Evolutionary conservation across 192 early-diverging fungal genomes (phyloP), one percentile per base, ranked within the genome.

Genomic region (Allomyces arbusculus): DNA sequence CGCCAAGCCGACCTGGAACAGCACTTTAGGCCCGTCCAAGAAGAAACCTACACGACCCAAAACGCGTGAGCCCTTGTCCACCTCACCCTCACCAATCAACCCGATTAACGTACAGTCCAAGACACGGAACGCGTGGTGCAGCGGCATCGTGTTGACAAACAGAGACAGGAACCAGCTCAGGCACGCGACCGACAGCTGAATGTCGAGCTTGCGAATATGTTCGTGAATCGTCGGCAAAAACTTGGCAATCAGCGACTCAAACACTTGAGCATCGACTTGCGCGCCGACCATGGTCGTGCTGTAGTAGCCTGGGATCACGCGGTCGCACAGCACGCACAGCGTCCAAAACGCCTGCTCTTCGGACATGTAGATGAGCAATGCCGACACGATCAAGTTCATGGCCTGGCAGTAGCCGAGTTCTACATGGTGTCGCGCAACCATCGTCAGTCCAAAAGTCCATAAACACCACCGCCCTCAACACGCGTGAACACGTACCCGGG

Each of bases 401-500:
- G 96, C 94, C 73, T 99, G 96, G 74, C 96, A 99, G 75, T 99
- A 99, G n/a, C 96, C 96, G 23, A 99, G 83, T 72, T 95, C 91
- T 14, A 28, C 26, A 28, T 77, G 82, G 43, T 84, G 1, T 28
- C 26, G 4, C 26, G 26, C 26, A 1, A 28, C 7, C 7, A 40
- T 8, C 33, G 33, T 40, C 7, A 40, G 33, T 8, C 26, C 33
- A 40, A 3, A 40, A 40, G 8, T 40, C 33, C 33, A 8, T 3
- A 40, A 40, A 3, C 33, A 7, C 33, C 4, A 8, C 7, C 4
- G 33, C 33, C 4, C 33, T n/a, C 33, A 40, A 40, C 33, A 7
- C 33, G 8, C 2, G 7, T 40, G n/a, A n/a, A 8, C 33, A 58
- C 50, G 50, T 20, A 58, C 50, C 50, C 0, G 89, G 81, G 66